Evolutionary conservation across 208 protist genomes (phyloP), one percentile per base, ranked within the genome.

Genomic region (Leishmania mexicana): DNA sequence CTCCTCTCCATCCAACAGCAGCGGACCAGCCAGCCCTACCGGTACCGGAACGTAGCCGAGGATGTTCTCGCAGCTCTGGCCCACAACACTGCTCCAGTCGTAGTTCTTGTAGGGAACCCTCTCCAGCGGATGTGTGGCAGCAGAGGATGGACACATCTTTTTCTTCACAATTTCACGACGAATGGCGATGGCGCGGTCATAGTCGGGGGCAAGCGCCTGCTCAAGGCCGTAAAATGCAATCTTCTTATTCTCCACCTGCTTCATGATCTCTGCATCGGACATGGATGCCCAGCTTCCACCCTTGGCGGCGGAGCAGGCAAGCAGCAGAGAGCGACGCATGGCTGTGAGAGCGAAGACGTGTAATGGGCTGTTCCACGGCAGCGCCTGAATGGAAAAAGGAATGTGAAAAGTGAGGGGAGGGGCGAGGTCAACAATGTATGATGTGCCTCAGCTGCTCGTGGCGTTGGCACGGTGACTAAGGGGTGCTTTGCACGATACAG

Each of bases 1-100:
- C 13, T 93, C 75, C 78, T 96, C 87, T 4, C 96, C 97, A 84
- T 99, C 96, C 0, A 99, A 78, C 38, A 97, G 54, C 40, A 99
- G 77, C 57, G 99, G 99, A 0, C 99, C 99, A 17, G 97, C 98
- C 65, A 99, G 54, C 54, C 98, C 98, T 21, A 99, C 88, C 11
- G 99, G 99, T 40, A 99, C 88, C 51, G 98, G 98, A 57, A 99
- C 93, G 88, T 99, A 99, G 71, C 99, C 92, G 45, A 99, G 80
- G 57, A 99, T 97, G 91, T 99, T 99, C 87, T 99, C 98, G 84
- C 98, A 99, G 90, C 96, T 98, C 75, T 95, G 89, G 24, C 98
- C 98, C 4, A 97, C 92, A 35, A 99, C 96, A 28, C 89, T 92
- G 13, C 88, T 76, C 92, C 98, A 99, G 74, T 95, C 91, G 80